Percentiles rank a stretch among this genome's conserved stretches.
These are phyloP conservation scores for Camelina neglecta DNA, from an alignment of 345 rosid genomes.

Conservation along the genomic window DNA sequence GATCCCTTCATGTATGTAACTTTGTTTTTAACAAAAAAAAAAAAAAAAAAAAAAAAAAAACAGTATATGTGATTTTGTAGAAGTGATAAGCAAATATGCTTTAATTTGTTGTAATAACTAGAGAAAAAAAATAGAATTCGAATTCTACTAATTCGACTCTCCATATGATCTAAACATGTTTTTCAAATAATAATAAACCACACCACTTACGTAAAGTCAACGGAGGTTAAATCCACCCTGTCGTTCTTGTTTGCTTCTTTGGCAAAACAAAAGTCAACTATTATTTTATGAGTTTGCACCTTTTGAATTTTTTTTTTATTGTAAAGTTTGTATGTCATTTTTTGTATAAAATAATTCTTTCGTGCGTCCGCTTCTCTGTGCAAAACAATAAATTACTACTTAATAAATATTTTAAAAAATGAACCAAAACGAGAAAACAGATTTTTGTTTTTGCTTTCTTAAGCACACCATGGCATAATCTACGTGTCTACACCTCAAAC, in stretches of 20 bases:
- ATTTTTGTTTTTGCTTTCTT: not conserved
- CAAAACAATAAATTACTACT: not conserved
- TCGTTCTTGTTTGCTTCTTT: constrained; percentile 36
- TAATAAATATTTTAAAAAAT: not conserved
- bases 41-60: no score
- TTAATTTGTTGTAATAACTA: not conserved
- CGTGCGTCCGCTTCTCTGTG: not conserved
- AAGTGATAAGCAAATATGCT: constrained; percentile 2
- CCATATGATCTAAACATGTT: constrained; percentile 1
- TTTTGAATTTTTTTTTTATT: not conserved
- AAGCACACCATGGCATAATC: constrained; percentile 15
- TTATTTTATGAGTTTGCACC: constrained; percentile 29
- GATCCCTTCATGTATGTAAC: not conserved
- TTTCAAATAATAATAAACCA: not conserved
- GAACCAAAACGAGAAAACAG: not conserved
- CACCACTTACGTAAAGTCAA: constrained; percentile 36
- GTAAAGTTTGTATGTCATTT: constrained; percentile 7
- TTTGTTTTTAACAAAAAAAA: no score
- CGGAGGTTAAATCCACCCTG: constrained; percentile 38
- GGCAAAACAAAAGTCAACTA: constrained; percentile 44
- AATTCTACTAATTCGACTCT: constrained; percentile 2
- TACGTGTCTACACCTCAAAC: constrained; percentile 16
- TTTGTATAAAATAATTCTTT: constrained; percentile 1
- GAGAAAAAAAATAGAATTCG: not conserved
- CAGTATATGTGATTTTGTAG: not conserved